Percentiles rank a stretch among this genome's conserved stretches.
These are phyloP conservation scores for Fusarium sp. DNA, from an alignment of 2,329 filamentous ascomycete genomes.

Conservation along the genomic window DNA sequence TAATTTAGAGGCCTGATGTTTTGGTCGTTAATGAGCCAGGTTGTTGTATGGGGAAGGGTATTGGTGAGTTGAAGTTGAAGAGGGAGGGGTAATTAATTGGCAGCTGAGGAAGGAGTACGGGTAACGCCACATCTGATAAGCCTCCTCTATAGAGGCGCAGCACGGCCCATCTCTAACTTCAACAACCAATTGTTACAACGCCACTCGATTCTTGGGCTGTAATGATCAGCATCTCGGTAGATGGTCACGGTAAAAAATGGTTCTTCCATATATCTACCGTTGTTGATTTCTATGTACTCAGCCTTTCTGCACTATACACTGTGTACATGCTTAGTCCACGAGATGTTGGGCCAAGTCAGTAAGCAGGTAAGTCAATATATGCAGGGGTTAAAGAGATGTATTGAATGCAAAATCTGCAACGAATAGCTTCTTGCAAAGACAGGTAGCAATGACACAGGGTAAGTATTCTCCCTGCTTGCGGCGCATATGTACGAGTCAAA, in stretches of 20 bases:
- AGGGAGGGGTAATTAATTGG: slow-evolving; percentile 40
- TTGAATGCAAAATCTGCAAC: not conserved
- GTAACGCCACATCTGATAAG: slow-evolving; percentile 46
- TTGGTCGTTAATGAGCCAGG: slow-evolving; percentile 35
- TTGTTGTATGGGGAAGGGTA: slow-evolving; percentile 34
- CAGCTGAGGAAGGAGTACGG: not conserved
- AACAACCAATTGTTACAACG: slow-evolving; percentile 11
- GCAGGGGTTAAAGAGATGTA: not conserved
- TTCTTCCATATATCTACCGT: not conserved
- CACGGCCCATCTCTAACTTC: slow-evolving; percentile 14
- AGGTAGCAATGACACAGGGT: too few species aligned
- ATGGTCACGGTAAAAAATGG: slow-evolving; percentile 7
- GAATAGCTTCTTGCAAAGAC: not conserved
- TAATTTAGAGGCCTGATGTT: slow-evolving; percentile 29
- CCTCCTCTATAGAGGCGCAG: slow-evolving; percentile 41
- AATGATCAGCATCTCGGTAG: slow-evolving; percentile 13
- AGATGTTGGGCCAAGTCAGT: too few species aligned
- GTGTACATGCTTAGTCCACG: not conserved
- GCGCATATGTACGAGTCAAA: slow-evolving; percentile 2
- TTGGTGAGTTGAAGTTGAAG: slow-evolving; percentile 30
- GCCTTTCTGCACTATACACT: not conserved
- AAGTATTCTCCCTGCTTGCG: not conserved
- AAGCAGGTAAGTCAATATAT: not conserved
- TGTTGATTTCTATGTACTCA: not conserved
- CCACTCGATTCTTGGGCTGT: slow-evolving; percentile 3